Evolutionary conservation across 768 basidiomycete species (phyloP).

Genomic region (Gymnopilus dilepis): DNA sequence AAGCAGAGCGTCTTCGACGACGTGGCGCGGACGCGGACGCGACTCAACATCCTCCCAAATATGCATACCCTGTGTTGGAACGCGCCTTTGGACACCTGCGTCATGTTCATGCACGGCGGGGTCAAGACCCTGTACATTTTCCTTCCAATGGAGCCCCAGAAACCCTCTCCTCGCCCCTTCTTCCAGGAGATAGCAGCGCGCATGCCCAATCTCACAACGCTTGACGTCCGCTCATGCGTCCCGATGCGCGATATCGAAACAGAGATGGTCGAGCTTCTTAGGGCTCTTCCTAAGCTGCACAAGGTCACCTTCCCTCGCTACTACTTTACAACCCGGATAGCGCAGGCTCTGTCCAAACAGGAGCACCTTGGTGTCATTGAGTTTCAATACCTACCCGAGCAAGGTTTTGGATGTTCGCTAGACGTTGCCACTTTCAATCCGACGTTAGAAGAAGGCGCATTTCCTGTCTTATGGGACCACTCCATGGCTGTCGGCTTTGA

Average conservation of each 20-base stretch:
- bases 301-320: slow-evolving; percentile 58
- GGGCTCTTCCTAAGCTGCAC: slow-evolving; percentile 47
- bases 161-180: slow-evolving; percentile 26
- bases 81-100: slow-evolving; percentile 34
- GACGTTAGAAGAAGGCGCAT: slow-evolving; percentile 49
- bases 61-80: slow-evolving; percentile 57
- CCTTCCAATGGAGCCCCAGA: slow-evolving; percentile 28
- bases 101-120: slow-evolving; percentile 63
- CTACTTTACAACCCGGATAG: slow-evolving; percentile 49
- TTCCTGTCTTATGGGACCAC: slow-evolving; percentile 58
- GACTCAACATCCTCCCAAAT: slow-evolving; percentile 58
- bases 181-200: slow-evolving; percentile 48
- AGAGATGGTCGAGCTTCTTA: slow-evolving; percentile 44
- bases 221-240: slow-evolving; percentile 51
- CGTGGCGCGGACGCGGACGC: slow-evolving; percentile 59
- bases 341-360: slow-evolving; percentile 52
- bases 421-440: slow-evolving; percentile 55
- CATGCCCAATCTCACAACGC: slow-evolving; percentile 52
- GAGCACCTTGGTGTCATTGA: slow-evolving; percentile 51
- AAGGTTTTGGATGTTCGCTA: slow-evolving; percentile 49
- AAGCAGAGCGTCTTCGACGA: slow-evolving; percentile 52
- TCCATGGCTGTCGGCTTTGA: slow-evolving; percentile 50
- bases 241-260: slow-evolving; percentile 47
- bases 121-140: slow-evolving; percentile 44
- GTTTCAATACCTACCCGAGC: slow-evolving; percentile 53